Evolutionary conservation across 2,329 filamentous ascomycete genomes (phyloP), one percentile per base, ranked within the genome.

Genomic region (Calycina herbarum): DNA sequence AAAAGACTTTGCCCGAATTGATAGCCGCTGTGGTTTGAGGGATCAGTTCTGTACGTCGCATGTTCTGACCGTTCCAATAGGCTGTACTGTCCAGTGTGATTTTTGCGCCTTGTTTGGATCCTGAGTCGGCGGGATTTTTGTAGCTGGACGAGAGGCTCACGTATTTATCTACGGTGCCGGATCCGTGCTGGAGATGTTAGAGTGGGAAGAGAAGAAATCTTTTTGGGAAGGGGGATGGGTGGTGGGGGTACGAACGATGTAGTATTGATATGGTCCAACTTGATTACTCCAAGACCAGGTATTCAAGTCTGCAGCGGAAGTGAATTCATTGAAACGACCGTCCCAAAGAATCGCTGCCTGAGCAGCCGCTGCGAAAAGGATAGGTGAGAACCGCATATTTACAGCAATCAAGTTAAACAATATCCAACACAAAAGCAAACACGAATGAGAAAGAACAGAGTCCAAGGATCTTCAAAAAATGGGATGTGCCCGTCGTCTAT

Each of bases 1-100:
- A 92, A 78, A 82, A 89, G 40, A 90, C 83, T 61, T 85, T 87
- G 42, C 88, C 88, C 24, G 77, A 73, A 71, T 86, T 87, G 75
- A 92, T 89, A 67, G 86, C 81, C 0, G 85, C 85, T 2, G 77
- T 83, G 0, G 88, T 90, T 78, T 91, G 87, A 5, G 89, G 89
- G 70, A 93, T 92, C 67, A 92, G 79, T 78, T 92, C 90, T 0
- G 87, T 91, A 61, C 89, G 84, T 75, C 88, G 86, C 89, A 92
- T 92, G 59, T 77, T 85, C 74, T 91, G 87, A 27, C 86, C 87
- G 77, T 92, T 88, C 89, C 89, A 92, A 76, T 86, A 90, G 0
- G 89, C 82, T 0, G 85, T 88, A 72, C 77, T 76, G 73, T 82
- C 79, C 60, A 92, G 87, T 4, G 86, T 89, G 77, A 92, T 86